Percentiles rank a stretch among this genome's conserved stretches.
Conservation (phyloP, 1,284 basidiomycete genomes). For the Apiotrichum siamense region DNA sequence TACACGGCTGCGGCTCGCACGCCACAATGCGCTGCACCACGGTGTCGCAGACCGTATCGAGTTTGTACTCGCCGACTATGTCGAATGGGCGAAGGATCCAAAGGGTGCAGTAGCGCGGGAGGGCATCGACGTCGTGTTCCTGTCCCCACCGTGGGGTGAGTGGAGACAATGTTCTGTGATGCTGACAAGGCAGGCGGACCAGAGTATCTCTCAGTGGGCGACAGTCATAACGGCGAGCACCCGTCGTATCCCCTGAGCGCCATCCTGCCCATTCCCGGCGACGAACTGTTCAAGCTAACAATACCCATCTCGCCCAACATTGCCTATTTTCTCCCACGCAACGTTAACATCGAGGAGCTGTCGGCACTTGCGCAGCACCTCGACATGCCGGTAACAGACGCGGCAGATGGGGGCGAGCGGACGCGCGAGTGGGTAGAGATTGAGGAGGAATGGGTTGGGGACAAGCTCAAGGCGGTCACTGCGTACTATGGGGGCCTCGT, state of each 20-base stretch:
- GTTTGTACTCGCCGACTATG: constrained; percentile 82
- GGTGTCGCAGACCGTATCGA: constrained; percentile 91
- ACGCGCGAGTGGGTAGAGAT: constrained; percentile 43
- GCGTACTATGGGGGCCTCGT: constrained; percentile 51
- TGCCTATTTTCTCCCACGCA: constrained; percentile 85
- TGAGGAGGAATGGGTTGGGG: constrained; percentile 53
- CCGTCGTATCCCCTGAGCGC: constrained; percentile 63
- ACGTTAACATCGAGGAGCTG: constrained; percentile 69
- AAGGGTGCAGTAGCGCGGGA: constrained; percentile 26
- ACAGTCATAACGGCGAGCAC: constrained; percentile 1
- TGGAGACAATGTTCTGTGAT: constrained; percentile 25
- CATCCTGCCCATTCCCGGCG: constrained; percentile 73
- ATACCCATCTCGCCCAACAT: constrained; percentile 64
- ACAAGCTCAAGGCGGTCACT: constrained; percentile 52
- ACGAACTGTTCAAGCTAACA: constrained; percentile 69
- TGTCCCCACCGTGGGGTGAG: constrained; percentile 91
- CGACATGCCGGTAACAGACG: background rate
- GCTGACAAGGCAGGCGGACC: constrained; percentile 13
- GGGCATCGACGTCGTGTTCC: constrained; percentile 77
- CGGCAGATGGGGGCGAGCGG: constrained; percentile 11
- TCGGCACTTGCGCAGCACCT: constrained; percentile 50
- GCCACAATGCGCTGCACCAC: constrained; percentile 86
- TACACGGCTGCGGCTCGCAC: constrained; percentile 72
- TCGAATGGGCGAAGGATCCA: constrained; percentile 66
- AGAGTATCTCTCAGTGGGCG: constrained; percentile 30